A percentile compares a stretch with the other conserved stretches of the same genome.
Evolutionary conservation across 2,329 filamentous ascomycete genomes (phyloP).

Genomic region (Diaporthe humulicola): DNA sequence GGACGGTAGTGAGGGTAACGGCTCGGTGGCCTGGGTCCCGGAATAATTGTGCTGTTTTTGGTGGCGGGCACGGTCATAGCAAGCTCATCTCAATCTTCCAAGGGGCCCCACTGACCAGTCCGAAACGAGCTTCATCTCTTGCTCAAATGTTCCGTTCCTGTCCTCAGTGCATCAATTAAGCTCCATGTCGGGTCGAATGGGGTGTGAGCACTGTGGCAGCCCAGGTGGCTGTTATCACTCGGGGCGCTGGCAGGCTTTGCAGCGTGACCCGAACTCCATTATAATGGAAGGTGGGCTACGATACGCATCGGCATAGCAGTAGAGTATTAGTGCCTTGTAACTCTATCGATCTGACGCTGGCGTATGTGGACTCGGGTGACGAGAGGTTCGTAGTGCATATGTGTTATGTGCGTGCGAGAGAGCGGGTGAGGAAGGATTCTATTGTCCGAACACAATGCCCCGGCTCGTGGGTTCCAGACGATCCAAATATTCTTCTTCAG

Average conservation of each 20-base stretch:
- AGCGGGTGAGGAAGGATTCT: background rate
- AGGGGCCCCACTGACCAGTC: constrained; percentile 11
- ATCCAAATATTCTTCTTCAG: constrained; percentile 14
- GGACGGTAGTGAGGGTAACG: background rate
- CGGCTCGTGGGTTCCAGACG: background rate
- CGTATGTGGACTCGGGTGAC: background rate
- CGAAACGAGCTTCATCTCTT: constrained; percentile 28
- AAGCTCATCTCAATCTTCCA: constrained; percentile 13
- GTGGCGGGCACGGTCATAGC: constrained; percentile 10
- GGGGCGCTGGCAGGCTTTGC: background rate
- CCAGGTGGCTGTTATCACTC: background rate
- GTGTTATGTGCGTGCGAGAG: background rate
- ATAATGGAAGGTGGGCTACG: background rate
- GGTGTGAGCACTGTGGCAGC: background rate
- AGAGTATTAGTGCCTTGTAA: background rate
- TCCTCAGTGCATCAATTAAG: constrained; percentile 17
- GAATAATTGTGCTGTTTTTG: constrained; percentile 13
- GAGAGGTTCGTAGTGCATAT: background rate
- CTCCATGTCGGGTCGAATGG: constrained; percentile 14
- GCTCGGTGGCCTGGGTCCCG: background rate
- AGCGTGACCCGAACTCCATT: background rate
- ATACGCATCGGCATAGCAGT: background rate
- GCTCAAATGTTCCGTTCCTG: constrained; percentile 5
- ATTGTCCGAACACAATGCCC: background rate
- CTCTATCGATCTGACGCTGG: background rate